Percentiles rank a stretch among this genome's conserved stretches.
Evolutionary conservation across 768 basidiomycete genomes (phyloP).

Genomic region (Naganishia randhawae): DNA sequence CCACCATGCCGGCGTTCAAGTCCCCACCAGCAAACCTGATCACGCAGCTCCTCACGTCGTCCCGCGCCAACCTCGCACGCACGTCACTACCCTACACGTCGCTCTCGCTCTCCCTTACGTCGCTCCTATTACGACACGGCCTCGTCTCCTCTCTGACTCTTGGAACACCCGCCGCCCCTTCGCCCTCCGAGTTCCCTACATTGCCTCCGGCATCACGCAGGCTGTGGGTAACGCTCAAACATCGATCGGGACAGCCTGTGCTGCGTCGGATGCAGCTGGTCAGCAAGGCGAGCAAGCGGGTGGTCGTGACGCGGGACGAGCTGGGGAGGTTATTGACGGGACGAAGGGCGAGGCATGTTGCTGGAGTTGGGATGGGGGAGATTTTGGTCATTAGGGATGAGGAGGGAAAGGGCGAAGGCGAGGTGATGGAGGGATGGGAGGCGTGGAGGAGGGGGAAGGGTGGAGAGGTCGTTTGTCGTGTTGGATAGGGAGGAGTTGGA

Average conservation of each 20-base stretch:
- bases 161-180: slow-evolving; percentile 59
- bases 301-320: slow-evolving; percentile 70
- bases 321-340: slow-evolving; percentile 77
- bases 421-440: slow-evolving; percentile 76
- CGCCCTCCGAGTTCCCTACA: slow-evolving; percentile 61
- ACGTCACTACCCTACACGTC: slow-evolving; percentile 76
- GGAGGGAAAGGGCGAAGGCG: slow-evolving; percentile 60
- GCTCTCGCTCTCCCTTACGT: slow-evolving; percentile 86
- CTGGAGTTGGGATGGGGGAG: slow-evolving; percentile 86
- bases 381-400: slow-evolving; percentile 76
- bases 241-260: slow-evolving; percentile 82
- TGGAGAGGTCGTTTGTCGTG: slow-evolving; percentile 85
- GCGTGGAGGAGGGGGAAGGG: slow-evolving; percentile 70
- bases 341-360: slow-evolving; percentile 70
- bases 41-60: slow-evolving; percentile 85
- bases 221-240: slow-evolving; percentile 93
- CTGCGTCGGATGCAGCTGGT: slow-evolving; percentile 73
- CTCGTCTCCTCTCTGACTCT: slow-evolving; percentile 79
- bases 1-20: slow-evolving; percentile 26
- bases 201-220: slow-evolving; percentile 66
- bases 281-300: slow-evolving; percentile 74
- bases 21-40: slow-evolving; percentile 70
- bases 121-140: slow-evolving; percentile 84
- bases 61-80: slow-evolving; percentile 74
- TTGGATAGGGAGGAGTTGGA: slow-evolving; percentile 51